Base-by-base conservation (phyloP, 2,329 filamentous ascomycete species). In the Claviceps digitariae region DNA sequence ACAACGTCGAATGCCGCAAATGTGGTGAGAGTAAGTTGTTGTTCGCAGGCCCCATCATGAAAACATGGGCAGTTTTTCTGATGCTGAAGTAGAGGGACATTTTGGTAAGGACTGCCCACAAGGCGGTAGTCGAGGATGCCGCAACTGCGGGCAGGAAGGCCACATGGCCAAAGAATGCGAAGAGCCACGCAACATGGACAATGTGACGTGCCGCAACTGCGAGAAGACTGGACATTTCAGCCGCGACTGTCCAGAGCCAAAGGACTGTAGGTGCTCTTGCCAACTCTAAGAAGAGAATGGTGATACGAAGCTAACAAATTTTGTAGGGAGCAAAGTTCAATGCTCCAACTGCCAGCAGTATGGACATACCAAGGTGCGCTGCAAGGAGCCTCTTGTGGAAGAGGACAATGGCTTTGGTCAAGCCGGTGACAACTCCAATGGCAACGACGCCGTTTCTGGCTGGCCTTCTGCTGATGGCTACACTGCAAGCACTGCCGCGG, bases 61-160 rank as follows among this genome's bases (percentile, higher is more conserved):
- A 31, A 15, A 25, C 2, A 44, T 25, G 5, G 12, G 17, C 20
- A 1, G 7, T 20, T 20, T 29, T 52, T 45, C 41, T 58, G 21
- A 56, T 51, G 27, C 38, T 44, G 8, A 34, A 29, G 20, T 53
- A 83, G 74, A 67, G 53, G 82, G 83, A 2, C 83, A 86, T 60
- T 81, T 81, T 60, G 73, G 76, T 36, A 73, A 73, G 43, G 82
- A 86, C 61, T 86, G 83, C 62, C 81, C 84, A 29, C 71, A 81
- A 64, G 81, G 74, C 54, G 77, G 75, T 63, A 72, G 72, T 58
- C 64, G 74, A 63, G 72, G 65, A 29, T 82, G 79, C 64, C 73
- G 74, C 61, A 86, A 86, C 67, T 86, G 83, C 58, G 81, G 81
- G 21, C 66, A 77, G 43, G 77, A 81, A 51, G 83, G 81, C 5